Percentiles rank a stretch among this genome's conserved stretches.
phyloP scores from a whole-genome alignment of 108 stramenopile species.

The Nitzschia putrida region DNA sequence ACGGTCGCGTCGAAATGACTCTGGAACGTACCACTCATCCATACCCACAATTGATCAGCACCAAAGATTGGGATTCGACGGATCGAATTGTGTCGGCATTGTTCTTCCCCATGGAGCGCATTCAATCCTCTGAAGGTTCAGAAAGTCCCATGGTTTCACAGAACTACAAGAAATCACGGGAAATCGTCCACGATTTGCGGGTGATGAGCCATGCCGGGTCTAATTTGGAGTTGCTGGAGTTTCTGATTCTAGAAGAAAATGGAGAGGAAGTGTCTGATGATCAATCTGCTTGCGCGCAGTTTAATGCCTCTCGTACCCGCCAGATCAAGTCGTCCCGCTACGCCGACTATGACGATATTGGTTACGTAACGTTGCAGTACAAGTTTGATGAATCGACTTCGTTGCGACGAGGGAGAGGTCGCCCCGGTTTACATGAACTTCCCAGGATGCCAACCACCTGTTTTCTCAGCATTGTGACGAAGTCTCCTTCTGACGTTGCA shows the following conservation, averaged over 20 bases:
- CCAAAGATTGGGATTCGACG: slow-evolving; percentile 23
- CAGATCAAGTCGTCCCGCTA: slow-evolving; percentile 5
- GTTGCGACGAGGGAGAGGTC: no score
- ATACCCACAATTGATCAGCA: slow-evolving; percentile 29
- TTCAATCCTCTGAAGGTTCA: slow-evolving; percentile 13
- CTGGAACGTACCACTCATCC: slow-evolving; percentile 40
- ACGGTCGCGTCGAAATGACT: slow-evolving; percentile 34
- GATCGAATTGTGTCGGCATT: slow-evolving; percentile 26
- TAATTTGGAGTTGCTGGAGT: slow-evolving; percentile 9
- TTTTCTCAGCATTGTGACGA: slow-evolving; percentile 35
- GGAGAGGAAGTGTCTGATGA: slow-evolving; percentile 1
- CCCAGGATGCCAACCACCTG: slow-evolving; percentile 28
- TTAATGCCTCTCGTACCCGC: slow-evolving; percentile 34
- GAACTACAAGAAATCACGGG: slow-evolving; percentile 25
- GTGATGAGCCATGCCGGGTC: slow-evolving; percentile 20
- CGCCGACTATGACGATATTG: slow-evolving; percentile 29
- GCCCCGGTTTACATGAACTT: neutral
- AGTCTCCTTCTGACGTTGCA: slow-evolving; percentile 24
- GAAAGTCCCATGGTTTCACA: slow-evolving; percentile 22
- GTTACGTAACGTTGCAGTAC: slow-evolving; percentile 35
- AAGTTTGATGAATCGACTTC: slow-evolving; percentile 16
- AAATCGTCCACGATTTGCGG: slow-evolving; percentile 39
- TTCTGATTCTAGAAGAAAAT: slow-evolving; percentile 32
- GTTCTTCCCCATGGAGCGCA: slow-evolving; percentile 31
- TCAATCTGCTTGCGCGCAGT: slow-evolving; percentile 31